Base-by-base conservation (phyloP, 106 monocot species). In the Platanthera guangdongensis region DNA sequence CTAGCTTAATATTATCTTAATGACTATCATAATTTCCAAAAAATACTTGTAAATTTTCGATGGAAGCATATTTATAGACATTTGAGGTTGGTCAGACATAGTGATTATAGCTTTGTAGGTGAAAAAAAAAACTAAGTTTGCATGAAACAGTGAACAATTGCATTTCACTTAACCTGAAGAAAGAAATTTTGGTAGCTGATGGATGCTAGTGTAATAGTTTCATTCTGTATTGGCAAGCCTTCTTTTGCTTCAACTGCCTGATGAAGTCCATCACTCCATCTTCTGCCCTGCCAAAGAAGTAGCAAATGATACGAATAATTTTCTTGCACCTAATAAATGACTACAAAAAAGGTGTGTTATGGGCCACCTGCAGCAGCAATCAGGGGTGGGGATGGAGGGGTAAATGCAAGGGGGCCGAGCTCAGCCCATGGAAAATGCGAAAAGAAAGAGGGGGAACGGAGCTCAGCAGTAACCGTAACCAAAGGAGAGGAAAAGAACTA, bases 161-260 rank as follows among this genome's bases (percentile, higher is more conserved):
- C 11, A 70, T 10, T 39, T 71, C 28, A 15, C 50, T 64, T 80
- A 54, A 90, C 95, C 86, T 95, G 96, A 18, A 97, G 93, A 83
- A 97, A 97, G 77, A 97, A 97, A 80, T 97, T 97, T 57, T 97
- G 96, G 55, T 97, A 97, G 74, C 96, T 97, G 76, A 97, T 97
- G 50, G 96, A 97, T 67, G 96, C 93, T 59, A 97, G 85, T 51
- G 96, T 97, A 8, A 97, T 72, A 52, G 96, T 97, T 83, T 97
- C 96, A 83, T 97, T 97, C 81, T 97, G 96, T 62, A 97, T 91
- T 12, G 93, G 83, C 74, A 97, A 75, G 51, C 86, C 89, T 85
- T 97, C 96, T 74, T 97, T 97, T 13, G 96, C 96, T 82, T 97
- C 96, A 80, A 97, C 93, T 64, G 96, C 96, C 68, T 97, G 96